phyloP scores from a whole-genome alignment of 176 grass and related monocot species.

The Pontederia crassipes region DNA sequence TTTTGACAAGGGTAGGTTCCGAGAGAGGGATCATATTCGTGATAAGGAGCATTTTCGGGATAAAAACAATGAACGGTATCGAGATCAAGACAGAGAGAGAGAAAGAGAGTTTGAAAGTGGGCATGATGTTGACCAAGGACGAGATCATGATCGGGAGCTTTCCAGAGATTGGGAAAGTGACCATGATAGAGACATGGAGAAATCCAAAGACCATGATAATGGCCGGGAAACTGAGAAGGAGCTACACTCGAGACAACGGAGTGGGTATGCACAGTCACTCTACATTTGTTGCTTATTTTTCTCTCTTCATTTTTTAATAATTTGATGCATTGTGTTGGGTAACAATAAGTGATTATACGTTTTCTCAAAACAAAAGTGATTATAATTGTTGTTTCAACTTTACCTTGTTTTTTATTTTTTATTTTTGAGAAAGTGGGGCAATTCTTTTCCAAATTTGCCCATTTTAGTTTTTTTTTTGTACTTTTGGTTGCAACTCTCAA shows the following conservation, averaged over 20 bases:
- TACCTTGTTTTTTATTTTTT: too few relatives aligned
- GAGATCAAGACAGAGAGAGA: conserved; percentile 48
- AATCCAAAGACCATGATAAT: conserved; percentile 32
- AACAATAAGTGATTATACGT: too few relatives aligned
- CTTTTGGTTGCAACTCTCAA: too few relatives aligned
- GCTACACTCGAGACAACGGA: conserved; percentile 36
- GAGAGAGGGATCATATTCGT: conserved; percentile 54
- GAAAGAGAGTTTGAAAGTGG: conserved; percentile 50
- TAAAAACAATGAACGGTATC: conserved; percentile 52
- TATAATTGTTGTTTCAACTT: too few relatives aligned
- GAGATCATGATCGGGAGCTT: conserved; percentile 31
- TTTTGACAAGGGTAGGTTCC: conserved; percentile 53
- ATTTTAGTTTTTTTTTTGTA: too few relatives aligned
- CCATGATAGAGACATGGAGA: conserved; percentile 45
- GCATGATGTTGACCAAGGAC: conserved; percentile 41
- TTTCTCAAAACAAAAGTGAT: too few relatives aligned
- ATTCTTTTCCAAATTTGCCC: too few relatives aligned
- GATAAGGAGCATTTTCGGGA: conserved; percentile 51
- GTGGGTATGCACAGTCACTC: conserved; percentile 25
- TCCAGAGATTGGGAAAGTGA: conserved; percentile 36
- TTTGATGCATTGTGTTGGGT: neutral
- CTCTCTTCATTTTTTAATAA: conserved; percentile 5
- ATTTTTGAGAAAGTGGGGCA: too few relatives aligned
- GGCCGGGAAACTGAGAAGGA: conserved; percentile 48
- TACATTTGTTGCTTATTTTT: conserved; percentile 14